Evolutionary conservation across 306 rosid genomes (phyloP).

Genomic region (Erythrophleum fordii): DNA sequence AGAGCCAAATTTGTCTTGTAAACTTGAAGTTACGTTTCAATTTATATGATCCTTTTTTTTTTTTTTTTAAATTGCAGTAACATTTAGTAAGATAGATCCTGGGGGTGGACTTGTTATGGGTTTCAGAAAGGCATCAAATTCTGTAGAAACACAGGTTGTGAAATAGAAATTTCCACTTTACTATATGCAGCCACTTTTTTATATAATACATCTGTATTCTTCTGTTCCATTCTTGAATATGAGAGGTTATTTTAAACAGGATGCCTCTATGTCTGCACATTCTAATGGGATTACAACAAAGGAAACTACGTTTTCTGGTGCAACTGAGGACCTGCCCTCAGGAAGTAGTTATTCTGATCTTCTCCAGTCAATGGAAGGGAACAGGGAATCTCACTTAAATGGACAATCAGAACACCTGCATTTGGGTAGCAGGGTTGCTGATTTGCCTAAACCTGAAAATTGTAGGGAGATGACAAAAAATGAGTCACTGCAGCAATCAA

Average conservation of each 20-base stretch:
- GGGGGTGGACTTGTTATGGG: slow-evolving; percentile 94
- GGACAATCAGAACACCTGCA: slow-evolving; percentile 47
- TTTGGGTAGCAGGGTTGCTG: slow-evolving; percentile 53
- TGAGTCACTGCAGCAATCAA: slow-evolving; percentile 53
- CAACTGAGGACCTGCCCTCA: slow-evolving; percentile 60
- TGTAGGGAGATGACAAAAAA: slow-evolving; percentile 51
- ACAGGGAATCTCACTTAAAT: slow-evolving; percentile 50
- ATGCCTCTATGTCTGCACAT: slow-evolving; percentile 57
- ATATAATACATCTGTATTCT: slow-evolving; percentile 18
- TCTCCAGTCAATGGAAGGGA: slow-evolving; percentile 56
- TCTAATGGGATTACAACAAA: slow-evolving; percentile 60
- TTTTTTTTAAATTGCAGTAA: slow-evolving; percentile 57
- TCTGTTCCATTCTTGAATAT: slow-evolving; percentile 26
- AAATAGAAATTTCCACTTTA: slow-evolving; percentile 32
- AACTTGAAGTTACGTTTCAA: slow-evolving; percentile 24
- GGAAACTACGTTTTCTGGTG: slow-evolving; percentile 58
- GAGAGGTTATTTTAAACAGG: slow-evolving; percentile 56
- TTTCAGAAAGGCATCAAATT: slow-evolving; percentile 76
- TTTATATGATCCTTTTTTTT: slow-evolving; percentile 25
- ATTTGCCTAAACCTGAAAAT: slow-evolving; percentile 57
- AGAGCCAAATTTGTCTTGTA: slow-evolving; percentile 5
- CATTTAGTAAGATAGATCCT: slow-evolving; percentile 95
- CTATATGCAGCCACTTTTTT: slow-evolving; percentile 22
- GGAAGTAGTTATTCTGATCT: slow-evolving; percentile 59
- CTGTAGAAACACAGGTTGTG: slow-evolving; percentile 69